These are phyloP conservation scores for Ogataea kodamae DNA, from an alignment of 805 yeast species.

Conservation along the genomic window DNA sequence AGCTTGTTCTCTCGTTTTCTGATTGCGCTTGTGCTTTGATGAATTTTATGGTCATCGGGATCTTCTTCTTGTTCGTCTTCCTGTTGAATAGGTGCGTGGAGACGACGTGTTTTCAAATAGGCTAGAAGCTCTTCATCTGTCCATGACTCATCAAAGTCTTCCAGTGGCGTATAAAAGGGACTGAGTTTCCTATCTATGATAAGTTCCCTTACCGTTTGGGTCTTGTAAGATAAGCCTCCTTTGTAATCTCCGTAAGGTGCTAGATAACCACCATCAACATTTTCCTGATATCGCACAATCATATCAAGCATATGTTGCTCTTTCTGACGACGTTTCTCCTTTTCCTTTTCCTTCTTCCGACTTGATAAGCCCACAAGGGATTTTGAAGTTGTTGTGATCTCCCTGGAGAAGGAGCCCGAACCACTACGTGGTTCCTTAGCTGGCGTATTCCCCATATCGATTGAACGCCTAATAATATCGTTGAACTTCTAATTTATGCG, in stretches of 20 bases:
- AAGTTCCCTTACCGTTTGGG: conserved; percentile 65
- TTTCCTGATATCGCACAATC: conserved; percentile 59
- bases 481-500: too few relatives aligned
- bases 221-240: conserved; percentile 69
- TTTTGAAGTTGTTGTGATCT: conserved; percentile 16
- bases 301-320: conserved; percentile 55
- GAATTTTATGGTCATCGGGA: conserved; percentile 55
- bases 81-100: conserved; percentile 52
- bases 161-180: conserved; percentile 87
- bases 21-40: conserved; percentile 43
- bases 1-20: conserved; percentile 49
- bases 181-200: conserved; percentile 72
- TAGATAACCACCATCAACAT: conserved; percentile 89
- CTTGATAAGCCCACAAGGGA: conserved; percentile 19
- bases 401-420: conserved; percentile 21
- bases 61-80: conserved; percentile 58
- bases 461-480: too few relatives aligned
- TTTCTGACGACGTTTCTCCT: conserved; percentile 50
- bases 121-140: conserved; percentile 61
- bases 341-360: conserved; percentile 40
- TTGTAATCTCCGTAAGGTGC: conserved; percentile 91
- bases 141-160: conserved; percentile 74
- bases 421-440: conserved; percentile 22
- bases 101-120: conserved; percentile 44
- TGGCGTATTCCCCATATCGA: conserved; percentile 27